These are phyloP conservation scores for Schizophyllum amplum DNA, from an alignment of 1,284 basidiomycete genomes.

Conservation along the genomic window DNA sequence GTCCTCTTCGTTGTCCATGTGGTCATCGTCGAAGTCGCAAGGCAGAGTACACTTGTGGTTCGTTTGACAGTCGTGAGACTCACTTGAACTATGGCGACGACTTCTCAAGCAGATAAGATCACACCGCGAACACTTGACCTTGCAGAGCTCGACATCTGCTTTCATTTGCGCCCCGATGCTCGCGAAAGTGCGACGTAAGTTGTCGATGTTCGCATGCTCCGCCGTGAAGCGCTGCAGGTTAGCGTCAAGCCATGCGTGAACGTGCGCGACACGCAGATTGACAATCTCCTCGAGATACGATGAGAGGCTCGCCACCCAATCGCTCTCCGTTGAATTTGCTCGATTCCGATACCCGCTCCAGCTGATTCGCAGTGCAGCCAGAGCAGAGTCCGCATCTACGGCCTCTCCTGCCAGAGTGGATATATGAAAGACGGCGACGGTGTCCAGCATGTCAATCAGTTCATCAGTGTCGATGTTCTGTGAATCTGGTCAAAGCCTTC, in stretches of 20 bases:
- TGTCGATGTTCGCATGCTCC: constrained; percentile 35
- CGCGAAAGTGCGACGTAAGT: constrained; percentile 37
- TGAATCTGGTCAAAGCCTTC: too few species aligned
- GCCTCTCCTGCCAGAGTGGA: constrained; percentile 9
- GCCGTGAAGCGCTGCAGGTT: constrained; percentile 41
- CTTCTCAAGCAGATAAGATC: constrained; percentile 37
- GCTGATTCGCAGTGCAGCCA: constrained; percentile 22
- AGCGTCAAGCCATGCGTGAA: constrained; percentile 39
- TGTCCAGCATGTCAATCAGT: constrained; percentile 28
- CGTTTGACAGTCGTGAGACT: constrained; percentile 40
- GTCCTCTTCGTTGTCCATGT: constrained; percentile 18
- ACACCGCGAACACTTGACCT: constrained; percentile 36
- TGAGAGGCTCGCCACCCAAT: constrained; percentile 32
- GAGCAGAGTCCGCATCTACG: constrained; percentile 21
- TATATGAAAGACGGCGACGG: constrained; percentile 27
- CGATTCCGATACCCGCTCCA: constrained; percentile 28
- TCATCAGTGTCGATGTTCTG: constrained; percentile 45
- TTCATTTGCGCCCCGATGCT: constrained; percentile 33
- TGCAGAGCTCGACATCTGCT: constrained; percentile 40
- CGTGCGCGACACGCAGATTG: constrained; percentile 34
- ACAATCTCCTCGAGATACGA: constrained; percentile 29
- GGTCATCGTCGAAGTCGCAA: constrained; percentile 36
- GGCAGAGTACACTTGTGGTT: constrained; percentile 33
- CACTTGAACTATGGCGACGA: constrained; percentile 35
- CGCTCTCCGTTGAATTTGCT: constrained; percentile 24